phyloP scores from a whole-genome alignment of 148 eudicot species.

The Polygonum aviculare region DNA sequence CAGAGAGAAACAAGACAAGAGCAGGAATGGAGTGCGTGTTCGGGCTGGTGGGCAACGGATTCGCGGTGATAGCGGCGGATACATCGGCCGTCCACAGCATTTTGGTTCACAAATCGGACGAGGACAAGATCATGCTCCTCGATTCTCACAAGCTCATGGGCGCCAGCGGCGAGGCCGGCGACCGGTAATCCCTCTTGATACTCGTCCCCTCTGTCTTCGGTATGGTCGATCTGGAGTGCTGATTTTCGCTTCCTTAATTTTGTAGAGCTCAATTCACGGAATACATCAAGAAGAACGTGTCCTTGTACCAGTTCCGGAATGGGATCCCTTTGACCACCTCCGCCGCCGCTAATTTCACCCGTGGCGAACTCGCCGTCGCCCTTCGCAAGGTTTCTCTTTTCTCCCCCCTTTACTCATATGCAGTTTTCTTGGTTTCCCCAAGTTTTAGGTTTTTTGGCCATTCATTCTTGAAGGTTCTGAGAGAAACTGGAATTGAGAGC shows the following conservation, averaged over 20 bases:
- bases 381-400: slow-evolving; percentile 52
- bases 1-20: not conserved
- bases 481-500: not conserved
- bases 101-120: slow-evolving; percentile 70
- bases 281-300: slow-evolving; percentile 65
- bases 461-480: not conserved
- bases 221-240: not conserved
- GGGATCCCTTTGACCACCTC: slow-evolving; percentile 77
- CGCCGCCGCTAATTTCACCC: slow-evolving; percentile 81
- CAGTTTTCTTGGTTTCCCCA: not conserved
- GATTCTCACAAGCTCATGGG: slow-evolving; percentile 93
- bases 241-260: not conserved
- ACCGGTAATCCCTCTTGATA: slow-evolving; percentile 31
- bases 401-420: no score
- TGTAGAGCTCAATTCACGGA: slow-evolving; percentile 83
- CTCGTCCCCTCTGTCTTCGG: not conserved
- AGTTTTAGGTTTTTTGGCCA: not conserved
- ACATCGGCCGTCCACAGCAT: slow-evolving; percentile 79
- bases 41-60: slow-evolving; percentile 68
- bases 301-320: slow-evolving; percentile 73
- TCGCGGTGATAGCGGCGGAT: slow-evolving; percentile 71
- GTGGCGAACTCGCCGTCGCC: slow-evolving; percentile 86
- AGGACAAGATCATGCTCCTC: slow-evolving; percentile 76
- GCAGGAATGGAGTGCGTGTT: slow-evolving; percentile 69
- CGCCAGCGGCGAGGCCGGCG: slow-evolving; percentile 84